phyloP scores from a whole-genome alignment of 139 green algal species.

The Prasinococcaceae sp. region DNA sequence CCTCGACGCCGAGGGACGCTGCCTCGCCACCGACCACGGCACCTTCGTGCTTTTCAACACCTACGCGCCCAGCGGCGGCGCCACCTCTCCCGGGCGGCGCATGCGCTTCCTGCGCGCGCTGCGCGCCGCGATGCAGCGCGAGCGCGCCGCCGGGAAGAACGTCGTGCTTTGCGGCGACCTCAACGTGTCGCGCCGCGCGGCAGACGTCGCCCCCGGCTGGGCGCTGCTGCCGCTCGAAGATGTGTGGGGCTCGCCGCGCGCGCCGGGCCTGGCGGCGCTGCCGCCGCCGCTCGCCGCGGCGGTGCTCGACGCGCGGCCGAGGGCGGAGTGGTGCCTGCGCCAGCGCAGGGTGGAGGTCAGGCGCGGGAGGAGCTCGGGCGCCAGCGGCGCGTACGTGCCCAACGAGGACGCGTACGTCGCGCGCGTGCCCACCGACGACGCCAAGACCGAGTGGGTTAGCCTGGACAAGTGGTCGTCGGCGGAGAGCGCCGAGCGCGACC shows the following conservation, averaged over 20 bases:
- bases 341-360: neutral
- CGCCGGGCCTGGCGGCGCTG: neutral
- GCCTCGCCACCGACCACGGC: conserved; percentile 27
- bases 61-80: conserved; percentile 27
- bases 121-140: neutral
- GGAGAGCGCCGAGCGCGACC: neutral
- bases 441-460: neutral
- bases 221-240: neutral
- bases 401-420: neutral
- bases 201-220: neutral
- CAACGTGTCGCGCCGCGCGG: conserved; percentile 15
- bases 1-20: conserved; percentile 22
- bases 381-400: neutral
- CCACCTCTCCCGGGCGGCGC: conserved; percentile 6
- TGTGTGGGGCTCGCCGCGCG: neutral
- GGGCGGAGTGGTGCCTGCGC: neutral
- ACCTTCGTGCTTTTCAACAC: conserved; percentile 29
- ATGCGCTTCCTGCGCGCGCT: conserved; percentile 23
- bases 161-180: conserved; percentile 28
- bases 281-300: neutral
- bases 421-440: neutral
- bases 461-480: neutral
- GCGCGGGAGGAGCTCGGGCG: neutral
- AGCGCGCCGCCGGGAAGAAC: neutral
- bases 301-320: neutral